Base-by-base conservation (phyloP, 2,329 filamentous ascomycete genomes). In the Periglandula ipomoeae region DNA sequence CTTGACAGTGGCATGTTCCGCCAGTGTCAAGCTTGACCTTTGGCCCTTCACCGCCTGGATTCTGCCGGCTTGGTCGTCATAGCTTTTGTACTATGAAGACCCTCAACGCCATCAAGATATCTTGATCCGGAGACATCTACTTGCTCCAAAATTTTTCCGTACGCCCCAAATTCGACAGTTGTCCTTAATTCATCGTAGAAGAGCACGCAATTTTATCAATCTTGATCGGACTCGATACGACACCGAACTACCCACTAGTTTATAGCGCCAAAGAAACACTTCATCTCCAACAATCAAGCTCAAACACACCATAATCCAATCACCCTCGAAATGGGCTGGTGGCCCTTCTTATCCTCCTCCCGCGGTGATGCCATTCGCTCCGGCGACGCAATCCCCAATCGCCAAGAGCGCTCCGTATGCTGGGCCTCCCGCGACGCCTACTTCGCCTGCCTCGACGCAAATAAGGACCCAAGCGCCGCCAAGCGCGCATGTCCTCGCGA, bases 371-470 rank as follows among this genome's bases (percentile, higher is more conserved):
- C 90, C 59, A 52, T 52, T 30, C 50, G 50, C 50, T 47, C 50
- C 44, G 78, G 78, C 58, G 66, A 70, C 55, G 74, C 89, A 59
- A 89, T 90, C 5, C 93, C 93, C n/a, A 87, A 88, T 62, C 84
- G 91, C 55, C 80, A 77, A 54, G 87, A 90, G 66, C 84, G 93
- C 61, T 75, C 82, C 59, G 75, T 79, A 61, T 98, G 93, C 79
- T 98, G 91, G 86, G 85, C 89, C 60, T 83, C 86, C 42, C 82
- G 93, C 57, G 93, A 98, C 70, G 70, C 70, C 54, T 97, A 93
- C 76, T 97, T 95, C 68, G 71, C 74, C 56, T 98, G 93, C 62
- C 78, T 98, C 55, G 90, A 98, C 67, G 68, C 74, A 17, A 57
- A 66, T 55, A 70, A 71, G 58, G 67, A 73, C 53, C 59, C 62